Evolutionary conservation across 495 filamentous ascomycete genomes (phyloP), one percentile per base, ranked within the genome.

Genomic region (Echria macrotheca): DNA sequence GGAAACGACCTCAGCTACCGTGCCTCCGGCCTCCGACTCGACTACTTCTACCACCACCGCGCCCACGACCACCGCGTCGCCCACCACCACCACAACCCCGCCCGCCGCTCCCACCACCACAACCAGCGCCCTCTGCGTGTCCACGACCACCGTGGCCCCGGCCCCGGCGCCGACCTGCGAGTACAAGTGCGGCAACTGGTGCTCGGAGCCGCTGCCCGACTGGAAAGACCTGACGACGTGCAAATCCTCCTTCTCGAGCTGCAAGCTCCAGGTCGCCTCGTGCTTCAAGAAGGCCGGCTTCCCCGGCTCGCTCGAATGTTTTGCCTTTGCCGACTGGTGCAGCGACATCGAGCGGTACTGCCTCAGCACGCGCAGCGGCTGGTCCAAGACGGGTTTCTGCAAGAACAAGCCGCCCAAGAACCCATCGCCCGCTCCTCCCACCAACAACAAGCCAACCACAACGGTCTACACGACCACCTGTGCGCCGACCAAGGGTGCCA

Each of bases 181-280:
- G 42, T 76, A 73, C 58, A 63, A 66, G 45, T 70, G 71, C 54
- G 74, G 74, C 38, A 69, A 64, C 23, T 77, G 74, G 74, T 77
- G 74, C 61, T 70, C 70, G 9, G 57, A 59, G n/a, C 69, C 71
- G 4, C 44, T 77, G 9, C 73, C 74, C 24, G 49, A 63, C 52
- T 77, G 65, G 64, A 47, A 53, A n/a, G 69, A 71, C 50, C 28
- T 54, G 18, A 28, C 56, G 4, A 41, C 51, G 24, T 77, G 74
- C 60, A 58, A 62, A 37, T 35, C 28, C 1, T 62, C 68, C 19
- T 61, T 60, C 28, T 58, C 68, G 10, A 56, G 57, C 28, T 77
- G 74, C 58, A 42, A 50, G 9, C 49, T 75, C 17, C 72, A 76
- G 52, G 51, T 69, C 6, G 49, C 72, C n/a, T 63, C 67, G 48